Evolutionary conservation across 2,329 filamentous ascomycete species (phyloP), one percentile per base, ranked within the genome.

Genomic region (Cadophora luteo-olivacea): DNA sequence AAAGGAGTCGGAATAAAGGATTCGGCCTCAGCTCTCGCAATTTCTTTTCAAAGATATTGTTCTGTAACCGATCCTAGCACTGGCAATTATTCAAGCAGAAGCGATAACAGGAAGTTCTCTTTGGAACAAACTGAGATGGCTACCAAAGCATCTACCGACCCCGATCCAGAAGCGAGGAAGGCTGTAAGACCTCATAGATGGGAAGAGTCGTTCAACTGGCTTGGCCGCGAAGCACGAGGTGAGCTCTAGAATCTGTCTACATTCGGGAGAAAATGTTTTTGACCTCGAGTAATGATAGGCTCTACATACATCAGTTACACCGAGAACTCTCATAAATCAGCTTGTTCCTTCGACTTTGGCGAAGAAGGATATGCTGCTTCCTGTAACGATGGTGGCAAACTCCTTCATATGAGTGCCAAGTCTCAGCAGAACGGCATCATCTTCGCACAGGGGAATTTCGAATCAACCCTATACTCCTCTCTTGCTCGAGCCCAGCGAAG

Each of bases 401-500:
- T 57, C 9, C 25, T 57, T 36, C 32, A 33, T 29, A 57, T 57
- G 52, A 57, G 14, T 19, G 52, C 52, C 52, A 57, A 57, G 16
- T 57, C 52, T 16, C 11, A 33, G 29, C 25, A 57, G 52, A 33
- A 19, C 6, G 52, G 52, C 16, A 22, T 57, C 25, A 7, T 57
- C 19, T 57, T 57, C 9, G 52, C 52, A 29, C 29, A 57, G n/a
- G 52, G 52, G n/a, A 57, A 57, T 12, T 57, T 57, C 7, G 52
- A 57, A 9, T 57, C 52, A 7, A 57, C 52, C 36, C 14, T 33
- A 19, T 33, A 36, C 29, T 57, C 52, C 5, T 57, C 52, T 4
- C 29, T 57, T 8, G 52, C 52, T 33, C 19, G 52, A 36, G 32
- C 52, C 22, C 52, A 57, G 14, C 32, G 25, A 8, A 33, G 24